These are phyloP conservation scores for Lobosporangium transversale DNA, from an alignment of 192 early-diverging fungal species.

Conservation along the genomic window DNA sequence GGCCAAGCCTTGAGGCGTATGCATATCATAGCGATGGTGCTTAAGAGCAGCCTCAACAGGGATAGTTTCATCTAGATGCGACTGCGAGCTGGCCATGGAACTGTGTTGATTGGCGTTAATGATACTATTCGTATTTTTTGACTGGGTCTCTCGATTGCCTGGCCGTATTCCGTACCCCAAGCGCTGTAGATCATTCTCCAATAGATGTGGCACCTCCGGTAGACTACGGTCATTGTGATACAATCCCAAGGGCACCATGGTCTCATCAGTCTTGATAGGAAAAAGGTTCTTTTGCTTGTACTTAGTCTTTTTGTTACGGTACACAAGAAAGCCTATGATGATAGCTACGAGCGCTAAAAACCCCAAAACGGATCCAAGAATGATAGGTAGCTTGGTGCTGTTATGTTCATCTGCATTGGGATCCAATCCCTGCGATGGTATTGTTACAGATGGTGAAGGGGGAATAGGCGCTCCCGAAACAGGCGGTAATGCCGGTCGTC, in stretches of 20 bases:
- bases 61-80: constrained; percentile 24
- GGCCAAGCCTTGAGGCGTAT: constrained; percentile 23
- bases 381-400: background rate
- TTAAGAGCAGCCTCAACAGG: constrained; percentile 32
- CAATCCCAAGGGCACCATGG: constrained; percentile 32
- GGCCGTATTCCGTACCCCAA: constrained; percentile 9
- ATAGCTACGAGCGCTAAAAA: constrained; percentile 2
- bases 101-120: background rate
- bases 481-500: background rate
- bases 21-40: constrained; percentile 25
- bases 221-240: constrained; percentile 36
- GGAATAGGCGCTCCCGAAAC: background rate
- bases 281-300: constrained; percentile 32
- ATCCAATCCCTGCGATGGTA: background rate
- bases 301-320: constrained; percentile 2
- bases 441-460: background rate
- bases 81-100: background rate
- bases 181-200: constrained; percentile 19
- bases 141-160: background rate
- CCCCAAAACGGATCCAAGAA: constrained; percentile 21
- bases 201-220: background rate
- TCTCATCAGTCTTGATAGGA: constrained; percentile 31
- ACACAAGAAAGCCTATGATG: constrained; percentile 1
- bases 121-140: background rate
- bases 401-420: background rate